Evolutionary conservation across 2,329 filamentous ascomycete species (phyloP), one percentile per base, ranked within the genome.

Genomic region (Diaporthe amygdali): DNA sequence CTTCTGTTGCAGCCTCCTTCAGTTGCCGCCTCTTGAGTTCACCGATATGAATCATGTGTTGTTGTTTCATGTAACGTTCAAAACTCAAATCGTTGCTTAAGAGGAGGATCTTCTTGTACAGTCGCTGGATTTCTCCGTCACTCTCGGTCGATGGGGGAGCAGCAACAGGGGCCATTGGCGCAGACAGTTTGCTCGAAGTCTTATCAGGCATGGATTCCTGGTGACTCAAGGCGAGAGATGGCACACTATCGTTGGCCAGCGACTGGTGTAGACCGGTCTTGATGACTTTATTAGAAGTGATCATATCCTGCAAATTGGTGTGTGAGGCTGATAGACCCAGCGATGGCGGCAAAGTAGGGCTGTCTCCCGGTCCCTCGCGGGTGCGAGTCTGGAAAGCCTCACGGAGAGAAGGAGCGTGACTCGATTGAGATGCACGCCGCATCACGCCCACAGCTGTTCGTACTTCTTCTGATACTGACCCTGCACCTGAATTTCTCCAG

Each of bases 81-180:
- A 96, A 96, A 74, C 93, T 93, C 52, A 96, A 84, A 76, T 96
- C 93, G 73, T 95, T 96, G 54, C 92, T 90, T 14, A 96, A 81
- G 2, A 95, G 83, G 67, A 94, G 88, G n/a, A 94, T 88, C 76
- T 95, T 92, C 51, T 92, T 88, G 74, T 94, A 91, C 4, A 96
- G 82, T 74, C 90, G 89, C 1, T 87, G 82, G 34, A 87, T 76
- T 70, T 86, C 82, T 20, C 82, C 78, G 72, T 81, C 76, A 61
- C 76, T 67, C 66, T 84, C 79, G 3, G 76, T 77, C 3, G 77
- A 74, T 2, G 78, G 78, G 2, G 78, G 75, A 66, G 74, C 79
- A 34, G 76, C 71, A 64, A 76, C 39, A 66, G 78, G 73, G 5
- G 75, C 69, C 51, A 25, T 34, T 27, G 76, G 77, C 32, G 80